phyloP scores from a whole-genome alignment of 164 flowering plant genomes.

The Saururus chinensis region DNA sequence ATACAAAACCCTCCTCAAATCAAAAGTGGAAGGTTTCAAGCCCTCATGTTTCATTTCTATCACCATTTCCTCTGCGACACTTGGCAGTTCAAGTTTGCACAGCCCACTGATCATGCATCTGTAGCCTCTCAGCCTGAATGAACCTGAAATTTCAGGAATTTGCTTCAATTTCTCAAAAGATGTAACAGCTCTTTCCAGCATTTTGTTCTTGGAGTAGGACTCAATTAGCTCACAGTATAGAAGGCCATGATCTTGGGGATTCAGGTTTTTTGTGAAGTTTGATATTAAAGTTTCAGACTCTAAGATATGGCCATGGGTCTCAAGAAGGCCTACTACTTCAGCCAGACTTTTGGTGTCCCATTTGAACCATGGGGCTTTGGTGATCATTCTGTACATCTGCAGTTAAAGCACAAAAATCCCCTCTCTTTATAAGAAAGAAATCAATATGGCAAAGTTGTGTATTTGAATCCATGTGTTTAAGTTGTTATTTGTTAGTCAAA shows the following conservation, averaged over 20 bases:
- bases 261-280: neutral
- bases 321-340: neutral
- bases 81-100: constrained; percentile 39
- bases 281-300: neutral
- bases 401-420: neutral
- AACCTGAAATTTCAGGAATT: constrained; percentile 29
- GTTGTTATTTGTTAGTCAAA: too few species aligned
- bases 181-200: constrained; percentile 26
- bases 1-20: constrained; percentile 40
- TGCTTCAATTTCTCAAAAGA: constrained; percentile 19
- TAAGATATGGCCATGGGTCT: neutral
- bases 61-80: constrained; percentile 47
- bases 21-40: constrained; percentile 40
- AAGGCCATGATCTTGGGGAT: neutral
- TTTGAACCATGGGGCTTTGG: neutral
- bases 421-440: neutral
- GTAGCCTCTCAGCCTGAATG: constrained; percentile 33
- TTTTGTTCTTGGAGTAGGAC: constrained; percentile 33
- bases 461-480: too few species aligned
- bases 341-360: neutral
- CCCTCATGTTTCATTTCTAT: constrained; percentile 43
- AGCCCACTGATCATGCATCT: constrained; percentile 44
- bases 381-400: neutral
- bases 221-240: constrained; percentile 15
- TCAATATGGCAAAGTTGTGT: neutral